Conservation (phyloP, 176 grass and related monocot species). For the Avena atlantica region DNA sequence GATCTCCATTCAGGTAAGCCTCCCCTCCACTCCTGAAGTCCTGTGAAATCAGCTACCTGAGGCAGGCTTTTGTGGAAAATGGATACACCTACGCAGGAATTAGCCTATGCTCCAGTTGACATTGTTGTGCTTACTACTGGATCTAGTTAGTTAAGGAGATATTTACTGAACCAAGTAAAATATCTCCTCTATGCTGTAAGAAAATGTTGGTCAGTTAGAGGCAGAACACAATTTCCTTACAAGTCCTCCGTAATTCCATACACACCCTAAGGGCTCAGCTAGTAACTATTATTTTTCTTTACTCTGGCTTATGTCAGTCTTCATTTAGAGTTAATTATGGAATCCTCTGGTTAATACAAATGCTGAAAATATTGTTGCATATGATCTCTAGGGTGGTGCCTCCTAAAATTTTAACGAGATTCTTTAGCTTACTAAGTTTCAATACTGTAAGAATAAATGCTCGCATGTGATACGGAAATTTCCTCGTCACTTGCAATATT, state of each 20-base stretch:
- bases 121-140: slow-evolving; percentile 9
- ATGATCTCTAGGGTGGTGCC: slow-evolving; percentile 28
- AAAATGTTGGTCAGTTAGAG: slow-evolving; percentile 31
- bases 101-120: slow-evolving; percentile 6
- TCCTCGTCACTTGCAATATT: slow-evolving; percentile 21
- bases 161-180: slow-evolving; percentile 5
- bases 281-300: neutral
- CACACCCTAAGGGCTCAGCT: neutral
- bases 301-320: neutral
- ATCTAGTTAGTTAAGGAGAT: slow-evolving; percentile 18
- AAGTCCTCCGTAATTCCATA: neutral
- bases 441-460: slow-evolving; percentile 12
- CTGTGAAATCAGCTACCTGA: slow-evolving; percentile 20
- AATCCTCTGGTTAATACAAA: slow-evolving; percentile 39
- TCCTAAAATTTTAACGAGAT: slow-evolving; percentile 13
- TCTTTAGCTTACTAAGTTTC: slow-evolving; percentile 5
- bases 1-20: slow-evolving; percentile 97
- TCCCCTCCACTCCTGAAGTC: slow-evolving; percentile 2
- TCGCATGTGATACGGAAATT: slow-evolving; percentile 32
- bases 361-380: slow-evolving; percentile 39
- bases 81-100: slow-evolving; percentile 17
- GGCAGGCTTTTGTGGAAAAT: slow-evolving; percentile 34
- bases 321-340: slow-evolving; percentile 21
- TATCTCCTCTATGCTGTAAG: slow-evolving; percentile 5
- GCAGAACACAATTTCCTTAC: slow-evolving; percentile 18